Evolutionary conservation across 164 flowering plant species (phyloP).

Genomic region (Stephania japonica): DNA sequence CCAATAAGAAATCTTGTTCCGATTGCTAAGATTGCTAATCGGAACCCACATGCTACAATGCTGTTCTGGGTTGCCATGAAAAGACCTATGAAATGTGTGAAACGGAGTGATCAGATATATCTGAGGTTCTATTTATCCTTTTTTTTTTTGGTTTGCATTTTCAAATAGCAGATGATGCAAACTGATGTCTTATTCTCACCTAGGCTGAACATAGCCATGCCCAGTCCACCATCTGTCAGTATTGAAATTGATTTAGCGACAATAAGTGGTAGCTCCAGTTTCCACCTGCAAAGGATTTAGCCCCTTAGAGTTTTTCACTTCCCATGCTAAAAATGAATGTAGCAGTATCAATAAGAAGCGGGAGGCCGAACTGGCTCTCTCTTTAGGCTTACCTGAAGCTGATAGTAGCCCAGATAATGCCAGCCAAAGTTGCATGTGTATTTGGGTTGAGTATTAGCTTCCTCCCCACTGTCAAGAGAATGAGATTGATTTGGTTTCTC

Average conservation of each 20-base stretch:
- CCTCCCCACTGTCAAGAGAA: slow-evolving; percentile 47
- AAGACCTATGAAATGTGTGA: slow-evolving; percentile 40
- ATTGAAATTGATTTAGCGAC: slow-evolving; percentile 49
- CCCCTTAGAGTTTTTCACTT: neutral
- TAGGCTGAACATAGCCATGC: slow-evolving; percentile 95
- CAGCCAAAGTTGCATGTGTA: slow-evolving; percentile 57
- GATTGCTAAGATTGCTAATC: slow-evolving; percentile 41
- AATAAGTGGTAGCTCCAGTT: slow-evolving; percentile 45
- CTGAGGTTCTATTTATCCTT: neutral
- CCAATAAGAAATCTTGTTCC: slow-evolving; percentile 54
- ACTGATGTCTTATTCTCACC: slow-evolving; percentile 29
- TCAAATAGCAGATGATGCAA: neutral
- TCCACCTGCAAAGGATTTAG: slow-evolving; percentile 45
- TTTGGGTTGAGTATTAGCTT: slow-evolving; percentile 80
- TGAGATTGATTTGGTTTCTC: slow-evolving; percentile 27
- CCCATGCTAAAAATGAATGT: neutral
- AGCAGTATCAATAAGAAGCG: neutral
- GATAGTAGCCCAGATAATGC: slow-evolving; percentile 67
- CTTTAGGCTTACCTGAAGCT: slow-evolving; percentile 39
- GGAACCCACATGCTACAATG: slow-evolving; percentile 56
- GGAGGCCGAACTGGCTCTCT: neutral
- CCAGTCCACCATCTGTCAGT: slow-evolving; percentile 74
- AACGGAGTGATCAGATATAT: slow-evolving; percentile 4
- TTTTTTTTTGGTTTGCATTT: neutral
- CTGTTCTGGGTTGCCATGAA: slow-evolving; percentile 67